A percentile compares a stretch with the other conserved stretches of the same genome.
Conservation (phyloP, 2,329 filamentous ascomycete genomes). For the Hymenoscyphus scutula region DNA sequence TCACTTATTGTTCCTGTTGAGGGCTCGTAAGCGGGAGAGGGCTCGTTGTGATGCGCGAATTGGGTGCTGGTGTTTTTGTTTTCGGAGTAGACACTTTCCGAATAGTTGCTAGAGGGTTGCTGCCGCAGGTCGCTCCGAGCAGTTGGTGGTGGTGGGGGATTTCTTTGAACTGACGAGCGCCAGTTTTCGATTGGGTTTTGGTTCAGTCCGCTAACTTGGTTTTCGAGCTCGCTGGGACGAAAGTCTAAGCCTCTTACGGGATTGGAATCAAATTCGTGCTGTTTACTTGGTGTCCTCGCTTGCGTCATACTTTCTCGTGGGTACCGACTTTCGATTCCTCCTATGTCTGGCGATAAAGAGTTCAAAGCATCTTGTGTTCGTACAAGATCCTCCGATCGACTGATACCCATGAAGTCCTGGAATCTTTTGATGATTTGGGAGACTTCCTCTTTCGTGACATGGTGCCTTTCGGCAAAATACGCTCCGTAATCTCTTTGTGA, state of each 20-base stretch:
- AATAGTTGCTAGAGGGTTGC: background rate
- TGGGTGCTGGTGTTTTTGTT: background rate
- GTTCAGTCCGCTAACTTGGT: background rate
- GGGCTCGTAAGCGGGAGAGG: background rate
- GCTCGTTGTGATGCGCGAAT: background rate
- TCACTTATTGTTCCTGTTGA: background rate
- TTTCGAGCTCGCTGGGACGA: background rate
- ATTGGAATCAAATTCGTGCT: background rate
- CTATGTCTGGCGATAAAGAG: background rate
- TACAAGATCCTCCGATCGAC: background rate
- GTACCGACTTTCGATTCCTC: background rate
- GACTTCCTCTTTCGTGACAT: background rate
- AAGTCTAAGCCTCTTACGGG: background rate
- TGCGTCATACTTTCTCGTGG: background rate
- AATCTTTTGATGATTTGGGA: background rate
- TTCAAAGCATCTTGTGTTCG: background rate
- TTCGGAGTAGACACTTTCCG: background rate
- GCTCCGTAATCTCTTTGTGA: slow-evolving; percentile 11
- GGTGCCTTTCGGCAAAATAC: slow-evolving; percentile 5
- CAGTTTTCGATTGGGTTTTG: background rate
- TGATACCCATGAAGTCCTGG: background rate
- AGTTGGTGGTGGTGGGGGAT: background rate
- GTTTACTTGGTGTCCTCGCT: background rate
- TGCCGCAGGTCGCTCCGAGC: background rate
- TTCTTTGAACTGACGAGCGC: background rate